Conservation (phyloP, 352 stramenopile genomes). For the Blastocystis sp. region DNA sequence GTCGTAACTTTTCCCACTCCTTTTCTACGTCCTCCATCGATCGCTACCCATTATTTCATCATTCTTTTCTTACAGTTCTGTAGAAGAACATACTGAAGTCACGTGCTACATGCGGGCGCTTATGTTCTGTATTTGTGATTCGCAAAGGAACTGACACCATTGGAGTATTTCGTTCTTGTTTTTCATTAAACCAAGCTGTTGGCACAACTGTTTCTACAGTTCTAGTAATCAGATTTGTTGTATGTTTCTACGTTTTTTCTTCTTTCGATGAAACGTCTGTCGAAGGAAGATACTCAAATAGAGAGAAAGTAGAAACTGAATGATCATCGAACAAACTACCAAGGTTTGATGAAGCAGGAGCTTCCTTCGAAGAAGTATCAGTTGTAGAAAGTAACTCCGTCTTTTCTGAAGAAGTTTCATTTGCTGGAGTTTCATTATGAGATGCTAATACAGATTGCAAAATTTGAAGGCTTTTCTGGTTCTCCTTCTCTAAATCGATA, state of each 20-base stretch:
- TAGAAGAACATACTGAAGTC: constrained; percentile 38
- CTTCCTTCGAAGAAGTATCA: too few species aligned
- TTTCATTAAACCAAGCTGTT: constrained; percentile 35
- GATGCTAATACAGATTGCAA: neutral
- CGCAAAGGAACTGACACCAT: neutral
- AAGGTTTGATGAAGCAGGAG: neutral
- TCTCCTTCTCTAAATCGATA: neutral
- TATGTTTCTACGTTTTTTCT: neutral
- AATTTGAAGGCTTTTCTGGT: neutral
- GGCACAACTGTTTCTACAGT: neutral
- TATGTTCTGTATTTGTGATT: neutral
- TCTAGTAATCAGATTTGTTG: neutral
- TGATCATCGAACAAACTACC: neutral
- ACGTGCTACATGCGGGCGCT: neutral
- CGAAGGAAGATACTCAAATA: constrained; percentile 8
- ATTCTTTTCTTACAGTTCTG: neutral
- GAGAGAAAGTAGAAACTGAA: neutral
- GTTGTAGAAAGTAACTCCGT: too few species aligned
- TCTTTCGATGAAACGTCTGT: neutral
- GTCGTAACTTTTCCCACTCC: constrained; percentile 29
- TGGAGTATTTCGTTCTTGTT: neutral
- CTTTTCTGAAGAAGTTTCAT: neutral
- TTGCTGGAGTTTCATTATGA: neutral
- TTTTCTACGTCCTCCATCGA: constrained; percentile 15
- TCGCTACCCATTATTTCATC: neutral